phyloP scores from a whole-genome alignment of 805 yeast species.

The Pichia eremophila region DNA sequence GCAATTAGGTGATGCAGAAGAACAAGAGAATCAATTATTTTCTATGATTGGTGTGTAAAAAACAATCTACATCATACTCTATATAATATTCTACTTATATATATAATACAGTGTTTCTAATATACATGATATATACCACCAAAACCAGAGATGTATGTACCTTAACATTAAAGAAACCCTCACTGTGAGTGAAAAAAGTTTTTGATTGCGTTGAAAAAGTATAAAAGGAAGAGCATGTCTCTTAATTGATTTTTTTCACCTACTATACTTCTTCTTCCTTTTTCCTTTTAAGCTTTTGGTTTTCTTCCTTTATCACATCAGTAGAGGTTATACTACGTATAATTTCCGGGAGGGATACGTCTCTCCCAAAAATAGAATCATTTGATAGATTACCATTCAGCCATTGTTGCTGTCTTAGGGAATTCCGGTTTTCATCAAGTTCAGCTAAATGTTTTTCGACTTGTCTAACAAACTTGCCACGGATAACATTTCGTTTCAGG shows the following conservation, averaged over 20 bases:
- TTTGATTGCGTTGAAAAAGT: background rate
- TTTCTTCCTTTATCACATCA: constrained; percentile 42
- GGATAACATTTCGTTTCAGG: constrained; percentile 68
- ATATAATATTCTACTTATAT: too few species aligned
- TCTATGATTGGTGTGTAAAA: constrained; percentile 19
- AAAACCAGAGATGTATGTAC: too few species aligned
- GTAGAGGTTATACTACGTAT: constrained; percentile 74
- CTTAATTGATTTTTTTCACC: background rate
- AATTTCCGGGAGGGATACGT: constrained; percentile 23
- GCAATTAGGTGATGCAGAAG: constrained; percentile 25
- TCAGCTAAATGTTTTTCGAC: constrained; percentile 69
- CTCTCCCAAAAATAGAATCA: constrained; percentile 31
- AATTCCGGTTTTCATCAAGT: constrained; percentile 18
- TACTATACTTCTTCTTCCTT: too few species aligned
- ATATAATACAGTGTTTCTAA: too few species aligned
- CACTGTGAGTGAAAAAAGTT: background rate
- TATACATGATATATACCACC: too few species aligned
- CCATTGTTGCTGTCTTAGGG: constrained; percentile 29
- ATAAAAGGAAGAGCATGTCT: constrained; percentile 4
- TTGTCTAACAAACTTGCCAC: constrained; percentile 66
- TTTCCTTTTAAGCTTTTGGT: background rate
- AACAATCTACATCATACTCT: background rate
- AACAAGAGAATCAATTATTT: constrained; percentile 23
- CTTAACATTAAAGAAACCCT: constrained; percentile 4
- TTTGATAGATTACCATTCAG: constrained; percentile 34